phyloP scores from a whole-genome alignment of 2,329 filamentous ascomycete species.

The Waltergamsia citrina region DNA sequence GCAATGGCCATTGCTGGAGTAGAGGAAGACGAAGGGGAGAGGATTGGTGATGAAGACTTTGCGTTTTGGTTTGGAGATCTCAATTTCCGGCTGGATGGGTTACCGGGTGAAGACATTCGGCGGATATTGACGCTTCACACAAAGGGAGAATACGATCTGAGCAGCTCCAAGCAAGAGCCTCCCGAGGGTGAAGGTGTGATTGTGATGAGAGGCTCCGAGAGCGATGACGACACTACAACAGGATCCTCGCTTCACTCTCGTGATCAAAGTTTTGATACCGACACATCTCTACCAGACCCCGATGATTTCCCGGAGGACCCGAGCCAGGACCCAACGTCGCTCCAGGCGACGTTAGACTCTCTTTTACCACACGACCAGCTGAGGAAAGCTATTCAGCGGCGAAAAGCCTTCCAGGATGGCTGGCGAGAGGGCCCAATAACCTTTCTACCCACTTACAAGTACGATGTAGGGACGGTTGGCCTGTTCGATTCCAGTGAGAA shows the following conservation, averaged over 20 bases:
- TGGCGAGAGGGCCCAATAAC: conserved; percentile 84
- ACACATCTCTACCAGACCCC: conserved; percentile 42
- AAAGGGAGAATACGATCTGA: conserved; percentile 62
- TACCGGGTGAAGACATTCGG: conserved; percentile 85
- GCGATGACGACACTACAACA: conserved; percentile 32
- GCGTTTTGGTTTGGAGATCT: conserved; percentile 95
- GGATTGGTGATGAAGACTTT: conserved; percentile 84
- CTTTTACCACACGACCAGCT: conserved; percentile 87
- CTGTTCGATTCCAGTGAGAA: conserved; percentile 96
- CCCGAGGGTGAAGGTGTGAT: conserved; percentile 40
- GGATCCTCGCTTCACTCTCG: conserved; percentile 18
- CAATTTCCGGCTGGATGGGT: conserved; percentile 83
- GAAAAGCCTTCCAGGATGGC: conserved; percentile 81
- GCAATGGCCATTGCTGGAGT: conserved; percentile 59
- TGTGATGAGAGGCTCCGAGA: conserved; percentile 31
- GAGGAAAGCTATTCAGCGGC: conserved; percentile 57
- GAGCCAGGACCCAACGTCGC: conserved; percentile 69
- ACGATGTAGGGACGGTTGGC: conserved; percentile 87
- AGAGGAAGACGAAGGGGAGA: conserved; percentile 53
- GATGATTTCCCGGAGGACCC: conserved; percentile 61
- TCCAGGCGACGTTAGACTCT: conserved; percentile 82
- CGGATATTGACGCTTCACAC: conserved; percentile 76
- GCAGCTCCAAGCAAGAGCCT: conserved; percentile 23
- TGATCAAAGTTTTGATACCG: conserved; percentile 28
- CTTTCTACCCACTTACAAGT: conserved; percentile 95